These are phyloP conservation scores for Pseudonitzschia pungens DNA, from an alignment of 108 stramenopile species.

Conservation along the genomic window DNA sequence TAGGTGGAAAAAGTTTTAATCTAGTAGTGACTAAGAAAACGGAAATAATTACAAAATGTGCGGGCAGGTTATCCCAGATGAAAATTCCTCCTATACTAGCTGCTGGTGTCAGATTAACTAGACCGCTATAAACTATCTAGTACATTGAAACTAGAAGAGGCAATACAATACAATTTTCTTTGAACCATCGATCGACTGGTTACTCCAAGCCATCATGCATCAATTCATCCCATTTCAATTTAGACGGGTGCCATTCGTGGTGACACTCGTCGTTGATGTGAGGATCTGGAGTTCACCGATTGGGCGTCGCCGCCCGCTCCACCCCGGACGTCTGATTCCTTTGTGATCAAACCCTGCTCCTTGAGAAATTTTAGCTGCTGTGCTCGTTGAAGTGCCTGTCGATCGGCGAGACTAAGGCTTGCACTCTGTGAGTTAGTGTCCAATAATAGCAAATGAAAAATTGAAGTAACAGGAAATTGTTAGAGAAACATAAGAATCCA, in stretches of 20 bases:
- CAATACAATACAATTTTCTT: neutral
- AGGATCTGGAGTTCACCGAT: constrained; percentile 5
- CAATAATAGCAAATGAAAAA: neutral
- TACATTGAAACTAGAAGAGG: neutral
- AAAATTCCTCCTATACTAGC: neutral
- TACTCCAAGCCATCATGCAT: too few relatives aligned
- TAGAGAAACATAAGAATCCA: neutral
- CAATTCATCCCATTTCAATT: neutral
- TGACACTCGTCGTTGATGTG: neutral
- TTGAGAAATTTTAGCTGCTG: constrained; percentile 76
- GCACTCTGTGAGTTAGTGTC: constrained; percentile 11
- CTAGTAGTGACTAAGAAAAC: too few relatives aligned
- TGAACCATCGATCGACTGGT: too few relatives aligned
- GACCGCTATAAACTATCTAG: neutral
- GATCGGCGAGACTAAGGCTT: constrained; percentile 55
- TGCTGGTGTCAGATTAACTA: neutral
- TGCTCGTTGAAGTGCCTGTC: constrained; percentile 66
- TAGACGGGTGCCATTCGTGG: neutral
- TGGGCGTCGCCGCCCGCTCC: constrained; percentile 30
- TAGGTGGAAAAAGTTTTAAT: too few relatives aligned
- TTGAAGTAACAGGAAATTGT: neutral
- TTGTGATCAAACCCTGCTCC: constrained; percentile 67
- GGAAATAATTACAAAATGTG: too few relatives aligned
- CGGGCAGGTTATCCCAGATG: neutral
- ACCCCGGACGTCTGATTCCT: constrained; percentile 36